phyloP scores from a whole-genome alignment of 108 stramenopile species.

The Cylindrotheca fusiformis region DNA sequence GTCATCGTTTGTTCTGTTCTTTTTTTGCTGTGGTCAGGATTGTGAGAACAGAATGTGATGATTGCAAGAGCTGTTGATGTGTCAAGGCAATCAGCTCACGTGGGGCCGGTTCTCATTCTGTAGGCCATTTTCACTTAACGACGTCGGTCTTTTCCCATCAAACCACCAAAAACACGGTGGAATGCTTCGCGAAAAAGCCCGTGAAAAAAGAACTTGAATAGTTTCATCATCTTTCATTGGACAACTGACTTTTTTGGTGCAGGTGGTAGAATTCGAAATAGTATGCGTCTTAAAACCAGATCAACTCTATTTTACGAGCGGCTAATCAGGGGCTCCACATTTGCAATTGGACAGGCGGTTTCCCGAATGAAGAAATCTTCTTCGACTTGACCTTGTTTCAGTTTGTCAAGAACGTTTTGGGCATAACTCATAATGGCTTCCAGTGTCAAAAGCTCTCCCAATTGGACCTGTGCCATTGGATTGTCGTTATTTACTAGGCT shows the following conservation, averaged over 20 bases:
- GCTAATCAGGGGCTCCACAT: not conserved
- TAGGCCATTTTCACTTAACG: too few species aligned
- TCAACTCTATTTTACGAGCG: not conserved
- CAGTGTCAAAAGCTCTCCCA: not conserved
- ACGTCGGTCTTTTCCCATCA: too few species aligned
- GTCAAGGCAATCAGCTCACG: too few species aligned
- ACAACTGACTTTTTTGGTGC: too few species aligned
- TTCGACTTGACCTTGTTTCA: not conserved
- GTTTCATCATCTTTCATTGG: too few species aligned
- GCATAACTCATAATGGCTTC: not conserved
- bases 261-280: too few species aligned
- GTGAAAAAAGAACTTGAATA: too few species aligned
- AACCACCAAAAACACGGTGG: too few species aligned
- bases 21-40: not conserved
- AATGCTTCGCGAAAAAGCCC: too few species aligned
- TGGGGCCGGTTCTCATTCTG: too few species aligned
- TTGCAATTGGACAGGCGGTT: not conserved
- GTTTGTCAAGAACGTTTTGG: not conserved
- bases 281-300: not conserved
- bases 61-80: too few species aligned
- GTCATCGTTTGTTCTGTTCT: conserved; percentile 9
- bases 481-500: not conserved
- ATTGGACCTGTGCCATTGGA: not conserved
- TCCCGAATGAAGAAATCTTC: not conserved
- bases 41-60: too few species aligned